phyloP scores from a whole-genome alignment of 2,329 filamentous ascomycete genomes.

The Thermomyces lanuginosus region DNA sequence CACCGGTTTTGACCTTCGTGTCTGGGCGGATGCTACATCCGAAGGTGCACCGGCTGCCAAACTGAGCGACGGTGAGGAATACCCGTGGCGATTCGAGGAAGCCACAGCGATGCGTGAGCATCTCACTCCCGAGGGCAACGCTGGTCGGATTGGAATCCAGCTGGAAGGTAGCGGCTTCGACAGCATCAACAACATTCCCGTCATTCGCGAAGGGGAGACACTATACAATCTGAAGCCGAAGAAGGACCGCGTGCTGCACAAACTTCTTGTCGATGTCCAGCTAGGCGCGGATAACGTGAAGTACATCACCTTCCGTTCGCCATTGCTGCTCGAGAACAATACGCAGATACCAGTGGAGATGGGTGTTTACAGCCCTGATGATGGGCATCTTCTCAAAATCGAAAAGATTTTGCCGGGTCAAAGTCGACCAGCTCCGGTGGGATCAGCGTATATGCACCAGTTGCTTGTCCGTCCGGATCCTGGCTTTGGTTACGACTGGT shows the following conservation, averaged over 20 bases:
- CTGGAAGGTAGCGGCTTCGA: slow-evolving; percentile 93
- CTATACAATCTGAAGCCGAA: slow-evolving; percentile 80
- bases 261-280: slow-evolving; percentile 78
- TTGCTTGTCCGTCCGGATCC: slow-evolving; percentile 80
- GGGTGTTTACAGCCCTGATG: slow-evolving; percentile 72
- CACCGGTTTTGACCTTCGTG: slow-evolving; percentile 75
- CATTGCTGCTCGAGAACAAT: slow-evolving; percentile 82
- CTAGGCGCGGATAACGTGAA: slow-evolving; percentile 94
- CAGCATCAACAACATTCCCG: slow-evolving; percentile 66
- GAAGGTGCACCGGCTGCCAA: slow-evolving; percentile 53
- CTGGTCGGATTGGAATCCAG: slow-evolving; percentile 62
- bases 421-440: slow-evolving; percentile 75
- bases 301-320: slow-evolving; percentile 88
- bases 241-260: slow-evolving; percentile 69
- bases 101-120: slow-evolving; percentile 93
- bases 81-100: slow-evolving; percentile 91
- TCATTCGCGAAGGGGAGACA: slow-evolving; percentile 88
- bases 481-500: slow-evolving; percentile 94
- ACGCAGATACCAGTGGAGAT: slow-evolving; percentile 93
- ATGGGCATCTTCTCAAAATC: slow-evolving; percentile 86
- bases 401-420: slow-evolving; percentile 94
- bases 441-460: slow-evolving; percentile 77
- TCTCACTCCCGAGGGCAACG: slow-evolving; percentile 64
- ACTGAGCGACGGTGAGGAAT: slow-evolving; percentile 75
- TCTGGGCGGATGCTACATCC: slow-evolving; percentile 64